These are phyloP conservation scores for Protomyces pachydermus DNA, from an alignment of 1,139 yeast species.

Conservation along the genomic window DNA sequence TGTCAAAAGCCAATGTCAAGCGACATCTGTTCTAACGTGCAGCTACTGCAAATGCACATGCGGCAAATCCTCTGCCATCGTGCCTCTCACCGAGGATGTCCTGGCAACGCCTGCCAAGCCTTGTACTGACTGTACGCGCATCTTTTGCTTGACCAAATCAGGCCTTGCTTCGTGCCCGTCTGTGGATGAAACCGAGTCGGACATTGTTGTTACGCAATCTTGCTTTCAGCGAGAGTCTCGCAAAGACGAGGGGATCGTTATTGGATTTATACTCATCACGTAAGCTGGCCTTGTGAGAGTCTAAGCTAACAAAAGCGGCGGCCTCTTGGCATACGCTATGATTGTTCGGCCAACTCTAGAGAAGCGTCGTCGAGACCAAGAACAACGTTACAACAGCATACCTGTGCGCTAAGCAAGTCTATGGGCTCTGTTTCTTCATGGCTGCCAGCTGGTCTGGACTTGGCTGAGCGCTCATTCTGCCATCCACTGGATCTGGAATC, in stretches of 20 bases:
- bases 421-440: not conserved
- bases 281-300: not conserved
- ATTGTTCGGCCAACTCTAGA: slow-evolving; percentile 3
- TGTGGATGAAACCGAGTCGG: not conserved
- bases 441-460: slow-evolving; percentile 19
- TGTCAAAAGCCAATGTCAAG: not conserved
- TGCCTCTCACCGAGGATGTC: not conserved
- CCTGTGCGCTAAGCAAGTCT: not conserved
- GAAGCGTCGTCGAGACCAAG: not conserved
- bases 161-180: slow-evolving; percentile 5
- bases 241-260: slow-evolving; percentile 14
- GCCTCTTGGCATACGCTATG: slow-evolving; percentile 12
- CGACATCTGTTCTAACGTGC: not conserved
- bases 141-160: slow-evolving; percentile 15
- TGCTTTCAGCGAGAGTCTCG: slow-evolving; percentile 21
- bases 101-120: slow-evolving; percentile 2
- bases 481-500: slow-evolving; percentile 22
- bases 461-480: slow-evolving; percentile 10
- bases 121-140: slow-evolving; percentile 24
- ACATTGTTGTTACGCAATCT: not conserved
- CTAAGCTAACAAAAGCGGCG: not conserved
- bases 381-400: not conserved
- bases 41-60: slow-evolving; percentile 27
- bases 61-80: slow-evolving; percentile 15
- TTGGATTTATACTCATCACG: slow-evolving; percentile 6